Base-by-base conservation (phyloP, 2,329 filamentous ascomycete genomes). In the Fusarium luffae region DNA sequence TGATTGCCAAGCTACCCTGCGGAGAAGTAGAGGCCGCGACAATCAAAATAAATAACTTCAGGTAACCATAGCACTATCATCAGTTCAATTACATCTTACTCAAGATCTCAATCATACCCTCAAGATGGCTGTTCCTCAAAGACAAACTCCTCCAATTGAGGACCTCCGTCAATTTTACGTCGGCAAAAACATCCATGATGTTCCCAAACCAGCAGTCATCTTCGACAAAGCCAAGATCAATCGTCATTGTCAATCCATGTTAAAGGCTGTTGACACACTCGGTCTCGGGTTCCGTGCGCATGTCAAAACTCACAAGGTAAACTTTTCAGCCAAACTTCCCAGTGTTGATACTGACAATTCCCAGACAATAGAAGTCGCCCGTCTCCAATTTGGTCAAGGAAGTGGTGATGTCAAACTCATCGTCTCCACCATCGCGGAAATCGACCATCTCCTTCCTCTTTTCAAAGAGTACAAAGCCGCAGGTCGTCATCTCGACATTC, bases 241-340 rank as follows among this genome's bases (percentile, higher is more conserved):
- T 6, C 78, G 83, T 5, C 89, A 91, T 62, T 91, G 89, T 73
- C 70, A 80, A 16, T 80, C 85, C 2, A 89, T 92, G 84, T 81
- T 88, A 0, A 72, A 82, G 0, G 83, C 87, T 0, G 82, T 83
- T 3, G 72, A 80, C 8, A 75, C 78, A 12, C 75, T 91, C 0
- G 80, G 79, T 0, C 80, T 90, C 0, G 82, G 79, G 0, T 91
- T 91, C 63, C 81, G 89, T 14, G 86, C 87, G 0, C 89, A 92
- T 70, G 83, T 91, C 7, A 91, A 91, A 76, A 90, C 88, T 10
- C 89, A 91, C 75, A 91, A 91, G 78, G 87, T 87, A 21, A 21
- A 21, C 19, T 21, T 21, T 21, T 21, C 19, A 21, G 19, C 19
- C 19, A 21, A 21, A 21, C 19, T 21, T 21, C 19, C 19, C 19